Evolutionary conservation across 1,284 basidiomycete species (phyloP).

Genomic region (Kalmanozyma brasiliensis): DNA sequence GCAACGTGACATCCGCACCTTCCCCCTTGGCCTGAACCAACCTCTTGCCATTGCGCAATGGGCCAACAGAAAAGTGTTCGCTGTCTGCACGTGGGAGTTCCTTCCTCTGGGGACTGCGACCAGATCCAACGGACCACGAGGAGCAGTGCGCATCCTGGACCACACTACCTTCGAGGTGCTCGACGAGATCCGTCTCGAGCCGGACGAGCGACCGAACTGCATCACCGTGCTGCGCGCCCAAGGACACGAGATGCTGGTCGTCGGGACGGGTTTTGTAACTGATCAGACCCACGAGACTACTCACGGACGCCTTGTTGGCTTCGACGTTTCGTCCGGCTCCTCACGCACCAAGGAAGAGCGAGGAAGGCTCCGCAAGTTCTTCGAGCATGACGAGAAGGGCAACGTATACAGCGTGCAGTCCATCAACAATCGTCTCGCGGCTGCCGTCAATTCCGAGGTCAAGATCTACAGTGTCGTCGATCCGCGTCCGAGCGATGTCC

Average conservation of each 20-base stretch:
- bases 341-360: constrained; percentile 33
- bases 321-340: constrained; percentile 27
- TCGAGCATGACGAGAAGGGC: constrained; percentile 50
- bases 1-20: constrained; percentile 64
- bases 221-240: constrained; percentile 29
- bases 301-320: constrained; percentile 51
- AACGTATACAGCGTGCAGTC: constrained; percentile 58
- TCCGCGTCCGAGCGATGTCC: constrained; percentile 11
- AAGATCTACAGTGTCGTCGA: constrained; percentile 36
- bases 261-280: constrained; percentile 56
- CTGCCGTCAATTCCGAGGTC: constrained; percentile 63
- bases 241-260: constrained; percentile 39
- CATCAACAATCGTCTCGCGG: constrained; percentile 41
- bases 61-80: constrained; percentile 24
- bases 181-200: constrained; percentile 42
- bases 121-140: constrained; percentile 12
- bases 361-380: constrained; percentile 27
- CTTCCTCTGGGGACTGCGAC: constrained; percentile 40
- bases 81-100: constrained; percentile 47
- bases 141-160: constrained; percentile 32
- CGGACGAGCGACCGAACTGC: constrained; percentile 60
- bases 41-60: constrained; percentile 65
- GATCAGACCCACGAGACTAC: constrained; percentile 42
- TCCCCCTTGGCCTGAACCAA: constrained; percentile 66
- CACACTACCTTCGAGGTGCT: constrained; percentile 20